Base-by-base conservation (phyloP, 2,329 filamentous ascomycete species). In the Paecilomyces formosus region DNA sequence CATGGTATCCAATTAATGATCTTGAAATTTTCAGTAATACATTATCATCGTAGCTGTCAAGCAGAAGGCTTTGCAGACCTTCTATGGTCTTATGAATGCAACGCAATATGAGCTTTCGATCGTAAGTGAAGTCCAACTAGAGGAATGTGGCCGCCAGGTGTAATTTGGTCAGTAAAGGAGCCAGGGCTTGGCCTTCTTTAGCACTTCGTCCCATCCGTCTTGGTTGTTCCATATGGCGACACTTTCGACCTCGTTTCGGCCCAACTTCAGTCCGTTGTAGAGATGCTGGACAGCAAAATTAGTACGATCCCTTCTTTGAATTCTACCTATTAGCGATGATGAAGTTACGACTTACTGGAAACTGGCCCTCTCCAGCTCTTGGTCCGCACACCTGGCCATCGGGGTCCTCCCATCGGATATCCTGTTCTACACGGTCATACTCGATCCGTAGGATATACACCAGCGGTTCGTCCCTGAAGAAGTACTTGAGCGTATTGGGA, bases 381-480 rank as follows among this genome's bases (percentile, higher is more conserved):
- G 72, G 68, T 8, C 71, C 71, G 57, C 70, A 72, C 22, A 72
- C 70, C 49, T 66, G 70, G 4, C 65, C 71, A 58, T 76, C 73
- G 1, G 73, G 73, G 28, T 66, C 67, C 57, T 76, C 74, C 72
- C 73, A 76, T 3, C 66, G 66, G 51, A 74, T 67, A 57, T 73
- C 59, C 24, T 62, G 57, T 21, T 65, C 60, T 21, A 75, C 64
- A 8, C 58, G 51, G 2, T 62, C 61, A 59, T 72, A 74, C 12
- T 68, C 66, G 53, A 76, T 73, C 18, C 72, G 71, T 33, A 75
- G 62, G 3, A 76, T 63, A 56, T 74, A 75, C 3, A 74, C 71
- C 7, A 71, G 55, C 2, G 71, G 71, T 45, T 74, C 71, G 13
- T 73, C 66, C 6, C 68, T 66, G 60, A 74, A 76, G 58, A 76